Base-by-base conservation (phyloP, 257 asterid genomes). In the Scutellaria galericulata region DNA sequence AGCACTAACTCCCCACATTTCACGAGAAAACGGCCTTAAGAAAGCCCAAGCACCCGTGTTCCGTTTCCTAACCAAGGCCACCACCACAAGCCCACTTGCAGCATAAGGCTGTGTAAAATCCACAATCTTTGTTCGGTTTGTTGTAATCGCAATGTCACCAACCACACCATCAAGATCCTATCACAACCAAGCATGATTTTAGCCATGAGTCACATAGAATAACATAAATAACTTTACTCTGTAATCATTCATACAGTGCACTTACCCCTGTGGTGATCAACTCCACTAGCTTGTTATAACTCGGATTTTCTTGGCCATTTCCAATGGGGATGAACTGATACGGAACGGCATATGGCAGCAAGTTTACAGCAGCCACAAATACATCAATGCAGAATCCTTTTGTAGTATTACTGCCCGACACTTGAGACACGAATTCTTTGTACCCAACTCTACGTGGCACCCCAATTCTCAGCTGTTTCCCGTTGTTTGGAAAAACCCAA, bases 341-440 rank as follows among this genome's bases (percentile, higher is more conserved):
- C 0, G 96, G 98, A 79, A 95, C 90, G 0, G 98, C 96, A 73
- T 95, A 92, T 0, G 98, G 96, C 81, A 95, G 79, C 82, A 95
- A 82, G 70, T 60, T 86, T 12, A 90, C 90, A 1, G 99, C 99
- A 72, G 99, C 89, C 7, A 78, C 69, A 74, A 95, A 95, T 62
- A 95, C 97, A 70, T 95, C 99, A 22, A 95, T 84, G 79, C 98
- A 90, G 77, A 92, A 92, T 58, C 99, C 99, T 81, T 88, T 86
- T 8, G 86, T 87, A 31, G 39, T 74, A 70, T 92, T 85, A 20
- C 89, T 81, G 40, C 87, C 94, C 5, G 85, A 79, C 40, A 80
- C 84, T 77, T 86, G 96, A 15, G 99, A 87, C 47, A 92, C 92
- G 66, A 92, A 95, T 42, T 95, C 97, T 66, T 75, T 80, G 75